Evolutionary conservation across 371 early-diverging fungal species (phyloP).

Genomic region (Rhizomucor miehei): DNA sequence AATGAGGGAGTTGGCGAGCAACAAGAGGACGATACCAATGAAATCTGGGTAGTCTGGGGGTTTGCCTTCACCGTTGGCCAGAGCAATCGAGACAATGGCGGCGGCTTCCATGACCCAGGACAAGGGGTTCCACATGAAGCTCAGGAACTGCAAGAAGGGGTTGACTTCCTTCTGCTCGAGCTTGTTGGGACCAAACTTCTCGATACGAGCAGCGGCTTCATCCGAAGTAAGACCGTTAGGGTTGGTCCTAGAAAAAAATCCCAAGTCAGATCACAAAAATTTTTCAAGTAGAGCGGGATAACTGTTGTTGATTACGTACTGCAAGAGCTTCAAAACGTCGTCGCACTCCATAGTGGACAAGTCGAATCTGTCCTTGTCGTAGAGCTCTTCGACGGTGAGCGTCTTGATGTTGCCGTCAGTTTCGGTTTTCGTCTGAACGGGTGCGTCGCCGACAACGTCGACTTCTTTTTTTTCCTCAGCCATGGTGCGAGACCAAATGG

Average conservation of each 20-base stretch:
- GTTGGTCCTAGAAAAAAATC: constrained; percentile 40
- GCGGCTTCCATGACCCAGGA: constrained; percentile 82
- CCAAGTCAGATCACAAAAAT: constrained; percentile 2
- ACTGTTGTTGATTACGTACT: constrained; percentile 31
- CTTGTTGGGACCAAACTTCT: constrained; percentile 66
- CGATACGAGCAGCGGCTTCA: constrained; percentile 59
- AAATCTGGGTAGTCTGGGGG: constrained; percentile 83
- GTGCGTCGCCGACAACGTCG: constrained; percentile 9
- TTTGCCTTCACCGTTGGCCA: constrained; percentile 61
- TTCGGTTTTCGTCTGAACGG: constrained; percentile 6
- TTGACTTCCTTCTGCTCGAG: constrained; percentile 75
- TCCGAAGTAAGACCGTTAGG: constrained; percentile 59
- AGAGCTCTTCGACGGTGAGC: constrained; percentile 66
- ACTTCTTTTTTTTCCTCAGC: constrained; percentile 10
- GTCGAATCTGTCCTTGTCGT: constrained; percentile 78
- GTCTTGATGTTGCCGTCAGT: constrained; percentile 15
- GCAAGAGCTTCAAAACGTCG: constrained; percentile 66
- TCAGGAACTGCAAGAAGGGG: constrained; percentile 78
- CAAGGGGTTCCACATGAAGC: constrained; percentile 82
- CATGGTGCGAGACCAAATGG: constrained; percentile 4
- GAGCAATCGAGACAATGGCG: constrained; percentile 68
- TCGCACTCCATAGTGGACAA: constrained; percentile 73
- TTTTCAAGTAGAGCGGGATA: neutral
- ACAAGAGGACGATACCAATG: constrained; percentile 74
- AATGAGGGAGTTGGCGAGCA: constrained; percentile 81